phyloP scores from a whole-genome alignment of 805 yeast genomes.

The Cyberlindnera sargentensis region DNA sequence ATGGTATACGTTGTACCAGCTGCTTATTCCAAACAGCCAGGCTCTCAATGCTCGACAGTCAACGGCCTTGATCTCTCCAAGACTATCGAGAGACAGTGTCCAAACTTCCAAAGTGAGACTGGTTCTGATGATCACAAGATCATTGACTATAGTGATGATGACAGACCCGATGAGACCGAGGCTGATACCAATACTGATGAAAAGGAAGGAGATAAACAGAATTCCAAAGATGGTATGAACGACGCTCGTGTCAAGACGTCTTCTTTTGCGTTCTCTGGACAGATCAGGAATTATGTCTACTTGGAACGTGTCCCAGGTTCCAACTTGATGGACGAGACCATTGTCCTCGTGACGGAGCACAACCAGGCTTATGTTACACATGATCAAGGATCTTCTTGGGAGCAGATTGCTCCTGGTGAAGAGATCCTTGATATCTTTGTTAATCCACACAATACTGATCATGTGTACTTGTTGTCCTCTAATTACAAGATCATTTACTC shows the following conservation, averaged over 20 bases:
- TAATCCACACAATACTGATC: constrained; percentile 54
- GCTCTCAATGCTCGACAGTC: constrained; percentile 35
- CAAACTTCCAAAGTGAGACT: constrained; percentile 13
- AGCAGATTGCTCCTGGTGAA: constrained; percentile 26
- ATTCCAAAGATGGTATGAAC: constrained; percentile 27
- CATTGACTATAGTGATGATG: constrained; percentile 22
- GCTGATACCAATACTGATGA: constrained; percentile 24
- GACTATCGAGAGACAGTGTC: constrained; percentile 11
- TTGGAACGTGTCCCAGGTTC: constrained; percentile 37
- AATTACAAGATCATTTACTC: constrained; percentile 45
- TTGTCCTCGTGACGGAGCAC: constrained; percentile 51
- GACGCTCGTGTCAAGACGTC: constrained; percentile 30
- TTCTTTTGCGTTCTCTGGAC: constrained; percentile 42
- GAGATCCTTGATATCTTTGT: constrained; percentile 47
- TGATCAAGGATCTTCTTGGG: constrained; percentile 35
- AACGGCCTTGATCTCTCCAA: constrained; percentile 20
- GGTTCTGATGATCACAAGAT: constrained; percentile 13
- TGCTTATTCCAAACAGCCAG: constrained; percentile 37
- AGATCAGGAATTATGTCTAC: constrained; percentile 50
- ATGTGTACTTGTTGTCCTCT: constrained; percentile 25
- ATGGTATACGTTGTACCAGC: constrained; percentile 20
- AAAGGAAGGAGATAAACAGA: constrained; percentile 29
- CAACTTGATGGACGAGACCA: constrained; percentile 49
- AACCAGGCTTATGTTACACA: constrained; percentile 56
- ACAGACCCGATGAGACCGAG: constrained; percentile 25